These are phyloP conservation scores for Russula olivacea DNA, from an alignment of 768 basidiomycete species.

Conservation along the genomic window DNA sequence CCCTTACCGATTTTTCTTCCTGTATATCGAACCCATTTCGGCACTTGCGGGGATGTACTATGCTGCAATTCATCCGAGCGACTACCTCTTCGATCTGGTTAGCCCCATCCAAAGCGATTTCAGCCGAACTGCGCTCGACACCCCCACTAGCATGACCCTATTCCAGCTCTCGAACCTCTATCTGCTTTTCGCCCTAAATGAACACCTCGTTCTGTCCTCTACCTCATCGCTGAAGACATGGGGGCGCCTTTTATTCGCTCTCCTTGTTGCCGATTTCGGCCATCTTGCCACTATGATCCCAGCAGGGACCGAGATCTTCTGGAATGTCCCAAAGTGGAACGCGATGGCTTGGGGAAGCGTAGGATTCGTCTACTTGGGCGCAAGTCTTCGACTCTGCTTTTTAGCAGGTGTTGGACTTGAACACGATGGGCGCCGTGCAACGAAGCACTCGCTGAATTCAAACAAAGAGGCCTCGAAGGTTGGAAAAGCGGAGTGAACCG, in stretches of 20 bases:
- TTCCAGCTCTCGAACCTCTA: slow-evolving; percentile 48
- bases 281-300: slow-evolving; percentile 44
- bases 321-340: slow-evolving; percentile 45
- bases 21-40: slow-evolving; percentile 48
- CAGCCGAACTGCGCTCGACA: slow-evolving; percentile 17
- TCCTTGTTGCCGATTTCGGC: slow-evolving; percentile 30
- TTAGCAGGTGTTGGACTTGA: slow-evolving; percentile 29
- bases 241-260: slow-evolving; percentile 38
- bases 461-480: not conserved
- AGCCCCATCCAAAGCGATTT: slow-evolving; percentile 21
- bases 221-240: slow-evolving; percentile 38
- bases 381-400: slow-evolving; percentile 27
- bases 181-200: slow-evolving; percentile 46
- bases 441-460: not conserved
- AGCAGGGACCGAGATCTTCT: slow-evolving; percentile 39
- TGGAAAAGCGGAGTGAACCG: not conserved
- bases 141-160: slow-evolving; percentile 38
- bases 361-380: slow-evolving; percentile 46
- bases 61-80: slow-evolving; percentile 36
- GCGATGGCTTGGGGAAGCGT: slow-evolving; percentile 51
- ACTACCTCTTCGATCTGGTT: slow-evolving; percentile 38
- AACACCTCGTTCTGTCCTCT: slow-evolving; percentile 44
- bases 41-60: slow-evolving; percentile 46
- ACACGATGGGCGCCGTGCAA: not conserved
- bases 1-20: slow-evolving; percentile 43